These are phyloP conservation scores for Dalbergia cultrata DNA, from an alignment of 306 rosid genomes.

Conservation along the genomic window DNA sequence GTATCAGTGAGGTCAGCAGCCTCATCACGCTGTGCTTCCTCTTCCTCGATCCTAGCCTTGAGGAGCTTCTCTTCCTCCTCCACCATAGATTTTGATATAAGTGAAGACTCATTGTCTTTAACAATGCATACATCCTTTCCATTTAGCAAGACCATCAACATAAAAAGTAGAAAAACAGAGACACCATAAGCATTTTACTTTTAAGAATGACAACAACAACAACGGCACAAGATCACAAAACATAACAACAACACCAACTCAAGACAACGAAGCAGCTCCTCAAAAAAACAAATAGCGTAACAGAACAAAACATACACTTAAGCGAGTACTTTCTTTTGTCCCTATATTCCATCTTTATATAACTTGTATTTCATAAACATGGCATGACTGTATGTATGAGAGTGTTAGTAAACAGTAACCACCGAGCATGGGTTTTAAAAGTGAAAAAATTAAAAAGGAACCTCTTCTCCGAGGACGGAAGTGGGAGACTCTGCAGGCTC, in stretches of 20 bases:
- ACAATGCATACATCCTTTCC: constrained; percentile 60
- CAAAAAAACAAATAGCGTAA: background rate
- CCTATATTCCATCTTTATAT: background rate
- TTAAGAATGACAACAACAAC: background rate
- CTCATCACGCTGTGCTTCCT: constrained; percentile 50
- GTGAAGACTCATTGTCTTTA: constrained; percentile 56
- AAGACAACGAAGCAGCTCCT: background rate
- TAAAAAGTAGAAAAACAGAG: background rate
- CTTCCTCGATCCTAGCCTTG: constrained; percentile 69
- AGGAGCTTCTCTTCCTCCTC: constrained; percentile 76
- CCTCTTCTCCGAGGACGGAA: constrained; percentile 90
- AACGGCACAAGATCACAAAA: background rate
- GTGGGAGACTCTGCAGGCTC: constrained; percentile 78
- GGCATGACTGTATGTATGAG: too few species aligned
- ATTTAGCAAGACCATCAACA: background rate
- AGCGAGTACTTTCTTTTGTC: background rate
- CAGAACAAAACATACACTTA: background rate
- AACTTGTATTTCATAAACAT: background rate
- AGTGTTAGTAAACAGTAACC: background rate
- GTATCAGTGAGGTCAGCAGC: constrained; percentile 59
- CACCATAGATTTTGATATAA: constrained; percentile 55
- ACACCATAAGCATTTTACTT: constrained; percentile 17
- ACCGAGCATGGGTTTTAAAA: background rate
- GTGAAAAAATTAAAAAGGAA: constrained; percentile 11
- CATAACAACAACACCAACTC: background rate